Conservation (phyloP, 2,329 filamentous ascomycete genomes). For the Xylariaceae sp. region DNA sequence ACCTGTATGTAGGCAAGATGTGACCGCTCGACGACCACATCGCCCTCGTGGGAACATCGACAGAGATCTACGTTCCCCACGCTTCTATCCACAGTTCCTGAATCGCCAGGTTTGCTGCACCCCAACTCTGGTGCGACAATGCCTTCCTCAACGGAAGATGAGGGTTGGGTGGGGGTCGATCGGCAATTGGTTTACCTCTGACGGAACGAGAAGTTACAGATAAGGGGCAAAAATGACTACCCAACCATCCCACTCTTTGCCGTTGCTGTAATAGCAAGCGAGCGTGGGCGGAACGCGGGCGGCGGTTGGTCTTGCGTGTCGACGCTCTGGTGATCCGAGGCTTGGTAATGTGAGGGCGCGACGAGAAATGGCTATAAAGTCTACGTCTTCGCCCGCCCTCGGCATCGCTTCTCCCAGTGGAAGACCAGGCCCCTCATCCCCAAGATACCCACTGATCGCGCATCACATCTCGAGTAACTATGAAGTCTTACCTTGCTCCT, state of each 20-base stretch:
- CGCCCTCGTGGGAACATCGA: neutral
- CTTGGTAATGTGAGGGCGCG: neutral
- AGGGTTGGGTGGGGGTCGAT: constrained; percentile 12
- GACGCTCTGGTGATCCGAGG: neutral
- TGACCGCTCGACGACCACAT: neutral
- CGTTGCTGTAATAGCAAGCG: constrained; percentile 1
- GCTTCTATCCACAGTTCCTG: neutral
- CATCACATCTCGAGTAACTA: constrained; percentile 6
- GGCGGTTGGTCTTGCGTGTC: neutral
- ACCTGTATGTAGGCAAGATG: constrained; percentile 1
- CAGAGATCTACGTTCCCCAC: neutral
- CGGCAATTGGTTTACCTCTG: constrained; percentile 2
- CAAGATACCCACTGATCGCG: neutral
- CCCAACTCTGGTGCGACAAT: constrained; percentile 2
- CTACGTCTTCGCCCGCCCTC: constrained; percentile 2
- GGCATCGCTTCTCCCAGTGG: neutral
- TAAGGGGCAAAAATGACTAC: constrained; percentile 5
- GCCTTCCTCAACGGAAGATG: constrained; percentile 6
- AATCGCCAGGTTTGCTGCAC: constrained; percentile 4
- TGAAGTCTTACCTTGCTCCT: constrained; percentile 17
- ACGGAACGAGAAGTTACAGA: neutral
- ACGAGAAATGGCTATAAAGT: neutral
- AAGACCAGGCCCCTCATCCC: neutral
- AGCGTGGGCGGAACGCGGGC: constrained; percentile 6
- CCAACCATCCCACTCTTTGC: neutral